Base-by-base conservation (phyloP, 306 rosid species). In the Quercus mongolica region DNA sequence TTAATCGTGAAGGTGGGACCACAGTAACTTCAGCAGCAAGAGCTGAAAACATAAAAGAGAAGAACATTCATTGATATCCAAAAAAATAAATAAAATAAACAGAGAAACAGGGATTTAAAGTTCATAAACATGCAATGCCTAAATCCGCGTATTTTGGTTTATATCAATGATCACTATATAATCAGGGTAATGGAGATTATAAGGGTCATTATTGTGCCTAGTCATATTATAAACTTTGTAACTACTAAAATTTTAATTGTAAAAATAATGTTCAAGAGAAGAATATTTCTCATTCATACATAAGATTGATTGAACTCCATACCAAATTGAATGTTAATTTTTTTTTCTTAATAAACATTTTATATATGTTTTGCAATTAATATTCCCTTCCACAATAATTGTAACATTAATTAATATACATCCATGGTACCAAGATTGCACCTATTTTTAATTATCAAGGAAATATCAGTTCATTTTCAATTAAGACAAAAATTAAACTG, bases 1-100 rank as follows among this genome's bases (percentile, higher is more conserved):
- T 96, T 77, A 96, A 87, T 76, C 99, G 90, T 23, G 99, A 96
- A 55, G 99, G 99, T 35, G 98, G 98, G 62, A 96, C 99, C 30
- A 96, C 97, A 79, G 97, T 91, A 74, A 96, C 99, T 88, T 96
- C 98, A 10, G 90, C 98, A 46, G 98, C 91, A 76, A 96, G 68
- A 67, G 96, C 99, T 94, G 92, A 76, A 89, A 86, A 87, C 56
- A 38, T 78, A 85, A 79, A 80, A 68, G 67, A 46, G 69, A 70
- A 33, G 5, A 67, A 26, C 74, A 64, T 1, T 19, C 23, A 71
- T 73, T 41, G 69, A 41, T 49, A 6, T 35, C 41, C 26, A 15
- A 80, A 79, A 59, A 77, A 6, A 26, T 54, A 54, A 8, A 26
- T n/a, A 31, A 10, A 75, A 18, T 17, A 74, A 63, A 25, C 28